A percentile compares a stretch with the other conserved stretches of the same genome.
Conservation (phyloP, 225 moss, liverwort and hornwort genomes). For the Climacium dendroides region DNA sequence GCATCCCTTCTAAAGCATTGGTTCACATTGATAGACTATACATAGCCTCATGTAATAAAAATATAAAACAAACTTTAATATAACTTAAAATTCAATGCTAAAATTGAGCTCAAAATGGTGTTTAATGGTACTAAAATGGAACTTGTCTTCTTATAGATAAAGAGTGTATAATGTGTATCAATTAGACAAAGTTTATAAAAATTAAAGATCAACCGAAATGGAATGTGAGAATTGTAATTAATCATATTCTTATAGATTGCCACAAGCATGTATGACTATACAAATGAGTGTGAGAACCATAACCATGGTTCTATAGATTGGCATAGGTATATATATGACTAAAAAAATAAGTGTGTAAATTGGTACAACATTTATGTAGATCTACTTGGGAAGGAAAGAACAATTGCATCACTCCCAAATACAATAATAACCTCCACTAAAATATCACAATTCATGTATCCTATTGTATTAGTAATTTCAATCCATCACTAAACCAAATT, state of each 20-base stretch:
- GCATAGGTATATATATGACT: rapidly evolving
- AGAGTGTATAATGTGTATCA: not conserved
- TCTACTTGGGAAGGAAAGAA: rapidly evolving
- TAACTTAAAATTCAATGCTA: not conserved
- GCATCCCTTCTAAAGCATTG: not conserved
- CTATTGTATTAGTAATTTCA: not conserved
- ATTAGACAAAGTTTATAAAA: not conserved
- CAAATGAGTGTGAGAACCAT: not conserved
- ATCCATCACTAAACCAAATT: not conserved
- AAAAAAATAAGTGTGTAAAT: not conserved
- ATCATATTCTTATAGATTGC: not conserved
- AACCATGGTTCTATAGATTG: not conserved
- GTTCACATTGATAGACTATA: not conserved
- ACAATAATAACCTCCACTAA: not conserved
- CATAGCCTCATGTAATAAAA: not conserved
- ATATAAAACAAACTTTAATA: not conserved
- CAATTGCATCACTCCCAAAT: not conserved
- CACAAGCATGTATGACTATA: not conserved
- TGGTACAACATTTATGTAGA: not conserved
- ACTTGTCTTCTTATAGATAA: not conserved
- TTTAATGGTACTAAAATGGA: rapidly evolving
- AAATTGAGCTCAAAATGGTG: not conserved
- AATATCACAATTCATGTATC: not conserved
- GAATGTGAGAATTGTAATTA: not conserved
- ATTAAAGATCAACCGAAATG: not conserved